These are phyloP conservation scores for Rhizopogon sp. DNA, from an alignment of 768 basidiomycete genomes.

Conservation along the genomic window DNA sequence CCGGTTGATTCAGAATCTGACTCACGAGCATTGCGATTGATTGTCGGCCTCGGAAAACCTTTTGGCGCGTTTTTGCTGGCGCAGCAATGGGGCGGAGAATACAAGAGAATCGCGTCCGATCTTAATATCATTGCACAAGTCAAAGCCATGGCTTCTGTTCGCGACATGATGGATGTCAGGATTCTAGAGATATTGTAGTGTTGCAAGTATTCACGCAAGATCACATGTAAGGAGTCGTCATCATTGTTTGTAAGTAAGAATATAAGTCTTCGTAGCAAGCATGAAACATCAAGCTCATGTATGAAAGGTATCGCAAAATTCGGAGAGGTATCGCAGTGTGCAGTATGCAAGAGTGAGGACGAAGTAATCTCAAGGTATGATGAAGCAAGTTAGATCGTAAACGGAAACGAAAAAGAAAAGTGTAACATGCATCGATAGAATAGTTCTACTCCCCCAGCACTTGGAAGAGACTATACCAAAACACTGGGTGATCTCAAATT, in stretches of 20 bases:
- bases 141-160: too few species aligned
- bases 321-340: slow-evolving; percentile 1
- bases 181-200: too few species aligned
- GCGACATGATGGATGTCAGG: too few species aligned
- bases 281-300: not conserved
- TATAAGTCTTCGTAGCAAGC: not conserved
- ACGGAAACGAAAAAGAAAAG: not conserved
- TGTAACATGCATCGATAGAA: not conserved
- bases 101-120: too few species aligned
- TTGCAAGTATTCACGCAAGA: not conserved
- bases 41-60: too few species aligned
- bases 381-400: not conserved
- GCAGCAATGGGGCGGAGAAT: too few species aligned
- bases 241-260: slow-evolving; percentile 1
- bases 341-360: too few species aligned
- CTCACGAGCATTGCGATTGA: too few species aligned
- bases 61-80: too few species aligned
- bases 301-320: slow-evolving; percentile 7
- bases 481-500: not conserved
- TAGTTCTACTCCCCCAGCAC: not conserved
- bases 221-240: not conserved
- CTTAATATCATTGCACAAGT: too few species aligned
- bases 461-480: not conserved
- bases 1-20: too few species aligned
- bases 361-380: not conserved